phyloP scores from a whole-genome alignment of 1,284 basidiomycete genomes.

The Rhizoctonia solani region DNA sequence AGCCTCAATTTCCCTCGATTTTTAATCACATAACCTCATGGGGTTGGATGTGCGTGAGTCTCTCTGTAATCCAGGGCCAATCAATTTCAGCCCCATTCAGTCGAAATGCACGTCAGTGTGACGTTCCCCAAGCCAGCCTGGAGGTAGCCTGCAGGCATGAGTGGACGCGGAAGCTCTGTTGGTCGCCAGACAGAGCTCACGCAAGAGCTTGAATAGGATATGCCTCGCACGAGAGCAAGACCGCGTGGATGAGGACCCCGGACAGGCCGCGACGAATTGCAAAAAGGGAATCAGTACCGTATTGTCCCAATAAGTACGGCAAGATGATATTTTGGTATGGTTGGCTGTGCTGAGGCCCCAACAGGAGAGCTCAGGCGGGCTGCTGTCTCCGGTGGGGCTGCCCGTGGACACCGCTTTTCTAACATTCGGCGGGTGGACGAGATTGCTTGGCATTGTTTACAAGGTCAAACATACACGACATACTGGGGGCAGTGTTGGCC shows the following conservation, averaged over 20 bases:
- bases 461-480: no score
- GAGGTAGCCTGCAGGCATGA: slow-evolving; percentile 26
- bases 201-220: slow-evolving; percentile 1
- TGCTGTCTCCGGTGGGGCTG: neutral
- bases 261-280: neutral
- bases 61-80: slow-evolving; percentile 19
- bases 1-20: slow-evolving; percentile 1
- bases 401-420: no score
- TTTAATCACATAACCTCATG: slow-evolving; percentile 14
- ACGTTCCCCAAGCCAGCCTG: slow-evolving; percentile 26
- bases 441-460: no score
- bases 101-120: slow-evolving; percentile 21
- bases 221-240: neutral
- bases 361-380: neutral
- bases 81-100: slow-evolving; percentile 31
- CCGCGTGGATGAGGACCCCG: slow-evolving; percentile 19
- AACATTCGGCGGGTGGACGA: no score
- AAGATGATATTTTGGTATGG: neutral
- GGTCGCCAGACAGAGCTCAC: neutral
- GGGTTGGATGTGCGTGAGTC: neutral
- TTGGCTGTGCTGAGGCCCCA: slow-evolving; percentile 33
- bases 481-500: slow-evolving; percentile 15
- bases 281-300: slow-evolving; percentile 14
- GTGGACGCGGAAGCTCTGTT: neutral
- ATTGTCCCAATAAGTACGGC: slow-evolving; percentile 3